Conservation (phyloP, 1,284 basidiomycete species). For the Pterulicium gracile region DNA sequence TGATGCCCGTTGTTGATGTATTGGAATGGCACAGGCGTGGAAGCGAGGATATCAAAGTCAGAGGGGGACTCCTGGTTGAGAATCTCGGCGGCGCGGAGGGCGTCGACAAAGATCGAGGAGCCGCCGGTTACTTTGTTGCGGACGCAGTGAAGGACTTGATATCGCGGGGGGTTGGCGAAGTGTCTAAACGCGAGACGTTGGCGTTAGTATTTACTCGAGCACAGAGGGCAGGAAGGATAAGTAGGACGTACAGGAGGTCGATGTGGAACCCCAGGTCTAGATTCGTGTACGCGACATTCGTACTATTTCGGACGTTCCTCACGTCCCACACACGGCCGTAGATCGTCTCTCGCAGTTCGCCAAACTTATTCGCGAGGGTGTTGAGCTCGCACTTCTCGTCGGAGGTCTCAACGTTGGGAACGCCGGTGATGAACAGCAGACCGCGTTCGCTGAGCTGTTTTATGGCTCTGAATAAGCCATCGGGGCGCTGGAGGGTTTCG, state of each 20-base stretch:
- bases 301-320: constrained; percentile 60
- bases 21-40: constrained; percentile 71
- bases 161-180: constrained; percentile 82
- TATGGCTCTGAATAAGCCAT: constrained; percentile 17
- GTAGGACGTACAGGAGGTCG: constrained; percentile 72
- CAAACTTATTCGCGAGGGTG: constrained; percentile 54
- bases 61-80: constrained; percentile 41
- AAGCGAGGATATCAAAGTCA: constrained; percentile 51
- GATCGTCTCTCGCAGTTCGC: constrained; percentile 79
- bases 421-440: constrained; percentile 32
- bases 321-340: constrained; percentile 93
- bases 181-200: constrained; percentile 42
- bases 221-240: background rate
- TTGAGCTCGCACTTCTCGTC: constrained; percentile 57
- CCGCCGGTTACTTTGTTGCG: constrained; percentile 81
- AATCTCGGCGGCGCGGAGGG: constrained; percentile 52
- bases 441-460: constrained; percentile 33
- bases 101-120: constrained; percentile 83
- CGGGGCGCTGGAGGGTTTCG: constrained; percentile 7
- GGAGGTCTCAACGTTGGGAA: constrained; percentile 45
- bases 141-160: constrained; percentile 87
- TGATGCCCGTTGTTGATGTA: constrained; percentile 90
- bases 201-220: no score
- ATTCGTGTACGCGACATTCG: constrained; percentile 94
- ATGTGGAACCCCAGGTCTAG: constrained; percentile 85